A percentile compares a stretch with the other conserved stretches of the same genome.
Conservation (phyloP, 164 flowering plant species). For the Magnolia changhungtana region DNA sequence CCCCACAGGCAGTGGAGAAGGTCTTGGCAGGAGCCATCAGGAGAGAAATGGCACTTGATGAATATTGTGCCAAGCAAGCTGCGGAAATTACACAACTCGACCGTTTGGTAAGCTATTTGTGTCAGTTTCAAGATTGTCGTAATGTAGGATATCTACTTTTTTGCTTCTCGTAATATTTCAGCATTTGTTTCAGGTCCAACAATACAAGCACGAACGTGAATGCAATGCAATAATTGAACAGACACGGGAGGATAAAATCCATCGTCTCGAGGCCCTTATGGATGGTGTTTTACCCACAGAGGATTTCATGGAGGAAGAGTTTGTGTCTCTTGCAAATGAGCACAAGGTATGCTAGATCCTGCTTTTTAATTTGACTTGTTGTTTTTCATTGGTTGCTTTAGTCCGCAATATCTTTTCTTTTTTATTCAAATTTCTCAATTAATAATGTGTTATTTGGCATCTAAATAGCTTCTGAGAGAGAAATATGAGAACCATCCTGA, state of each 20-base stretch:
- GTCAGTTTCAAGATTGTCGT: constrained; percentile 4
- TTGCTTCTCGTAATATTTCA: neutral
- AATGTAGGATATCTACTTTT: neutral
- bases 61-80: constrained; percentile 69
- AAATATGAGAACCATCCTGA: constrained; percentile 93
- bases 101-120: constrained; percentile 60
- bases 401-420: neutral
- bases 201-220: constrained; percentile 95
- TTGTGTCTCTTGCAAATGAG: constrained; percentile 62
- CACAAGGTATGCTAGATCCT: constrained; percentile 48
- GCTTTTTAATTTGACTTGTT: neutral
- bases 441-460: constrained; percentile 4
- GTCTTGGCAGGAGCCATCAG: constrained; percentile 94
- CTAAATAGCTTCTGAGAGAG: constrained; percentile 67
- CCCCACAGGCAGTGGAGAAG: constrained; percentile 85
- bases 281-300: constrained; percentile 81
- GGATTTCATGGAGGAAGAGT: constrained; percentile 87
- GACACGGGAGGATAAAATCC: constrained; percentile 86
- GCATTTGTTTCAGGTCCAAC: constrained; percentile 63
- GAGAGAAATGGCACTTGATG: constrained; percentile 97
- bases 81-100: constrained; percentile 82
- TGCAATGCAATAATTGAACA: constrained; percentile 83
- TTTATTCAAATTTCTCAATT: constrained; percentile 6
- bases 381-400: neutral
- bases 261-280: constrained; percentile 91